These are phyloP conservation scores for Lycium barbarum DNA, from an alignment of 257 asterid species.

Conservation along the genomic window DNA sequence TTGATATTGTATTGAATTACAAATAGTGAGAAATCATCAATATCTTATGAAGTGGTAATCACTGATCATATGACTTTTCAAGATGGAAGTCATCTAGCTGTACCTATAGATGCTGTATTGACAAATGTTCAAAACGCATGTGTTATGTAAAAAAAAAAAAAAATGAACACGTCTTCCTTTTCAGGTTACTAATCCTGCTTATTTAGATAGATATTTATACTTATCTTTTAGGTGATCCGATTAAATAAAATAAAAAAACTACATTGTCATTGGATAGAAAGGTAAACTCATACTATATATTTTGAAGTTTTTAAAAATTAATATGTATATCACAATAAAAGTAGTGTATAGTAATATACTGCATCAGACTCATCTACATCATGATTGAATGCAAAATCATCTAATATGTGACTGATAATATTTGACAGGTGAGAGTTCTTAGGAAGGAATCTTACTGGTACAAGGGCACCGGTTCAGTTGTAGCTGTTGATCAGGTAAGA, in stretches of 20 bases:
- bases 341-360: not conserved
- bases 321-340: not conserved
- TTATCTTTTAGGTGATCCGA: no score
- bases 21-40: not conserved
- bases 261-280: no score
- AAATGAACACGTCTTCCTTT: no score
- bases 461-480: conserved; percentile 92
- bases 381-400: not conserved
- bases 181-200: no score
- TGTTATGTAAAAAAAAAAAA: no score
- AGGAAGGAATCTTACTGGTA: conserved; percentile 95
- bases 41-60: not conserved
- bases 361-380: no score
- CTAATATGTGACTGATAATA: not conserved
- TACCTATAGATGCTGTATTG: not conserved
- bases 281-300: not conserved
- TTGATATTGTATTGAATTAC: no score
- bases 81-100: not conserved
- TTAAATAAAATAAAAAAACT: no score
- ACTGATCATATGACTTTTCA: not conserved
- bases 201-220: no score
- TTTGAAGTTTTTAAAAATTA: no score
- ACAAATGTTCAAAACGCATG: no score
- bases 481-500: conserved; percentile 91
- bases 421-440: conserved; percentile 77